Evolutionary conservation across 768 basidiomycete genomes (phyloP), one percentile per base, ranked within the genome.

Genomic region (Suillus ampliporus): DNA sequence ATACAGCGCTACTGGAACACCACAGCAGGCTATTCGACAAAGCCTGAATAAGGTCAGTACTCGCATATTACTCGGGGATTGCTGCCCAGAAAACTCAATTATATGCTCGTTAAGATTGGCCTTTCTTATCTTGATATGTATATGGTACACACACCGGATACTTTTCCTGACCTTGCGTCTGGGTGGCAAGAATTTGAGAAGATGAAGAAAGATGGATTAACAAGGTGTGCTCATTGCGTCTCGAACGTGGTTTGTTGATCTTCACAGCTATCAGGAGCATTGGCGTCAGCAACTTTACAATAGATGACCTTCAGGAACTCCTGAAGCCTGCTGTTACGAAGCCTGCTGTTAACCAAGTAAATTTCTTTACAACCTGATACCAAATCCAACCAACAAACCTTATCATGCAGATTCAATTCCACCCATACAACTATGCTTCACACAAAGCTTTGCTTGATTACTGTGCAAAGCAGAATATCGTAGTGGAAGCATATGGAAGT

Each of bases 261-360:
- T 26, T 23, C 35, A 26, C 4, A 17, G 9, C 40, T 53, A 56
- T 23, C 61, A 90, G 88, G 82, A 89, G 85, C 71, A 89, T 90
- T 58, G 90, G 90, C 17, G 88, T 92, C 62, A 88, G 86, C 77
- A 92, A 92, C 73, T 91, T 88, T 71, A 71, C 70, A 5, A 62
- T 89, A 34, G 71, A 79, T 1, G 74, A 87, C 51, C 78, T 92
- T 15, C 77, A 89, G 68, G 72, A 72, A 4, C 64, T 92, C 2
- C 53, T 86, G 59, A 83, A 82, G 67, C 71, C 74, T 1, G 86
- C 87, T 2, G 77, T 74, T 38, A 74, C 87, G 65, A 84, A 81
- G 38, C 91, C 90, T 4, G 87, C 85, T 1, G 89, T 89, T 43
- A 91, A 93, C 69, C 90, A 92, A 77, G 89, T 87, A 38, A 6